Evolutionary conservation across 345 rosid species (phyloP), one percentile per base, ranked within the genome.

Genomic region (Carallia brachiata): DNA sequence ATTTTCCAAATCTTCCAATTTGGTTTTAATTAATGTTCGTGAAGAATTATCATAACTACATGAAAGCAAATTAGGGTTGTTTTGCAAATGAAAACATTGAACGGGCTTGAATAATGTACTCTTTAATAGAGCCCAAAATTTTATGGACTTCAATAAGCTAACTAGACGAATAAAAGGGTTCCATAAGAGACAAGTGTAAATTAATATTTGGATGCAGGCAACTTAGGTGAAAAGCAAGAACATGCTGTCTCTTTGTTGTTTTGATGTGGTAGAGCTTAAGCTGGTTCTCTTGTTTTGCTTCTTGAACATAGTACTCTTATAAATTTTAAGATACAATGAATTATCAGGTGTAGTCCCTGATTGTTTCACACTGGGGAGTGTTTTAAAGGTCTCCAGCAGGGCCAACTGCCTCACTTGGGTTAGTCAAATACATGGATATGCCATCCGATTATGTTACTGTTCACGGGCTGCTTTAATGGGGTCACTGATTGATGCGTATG

Each of bases 281-380:
- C 23, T 23, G 13, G 16, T 40, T 44, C 9, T 65, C 50, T 17
- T 47, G 28, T 39, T 53, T 52, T 55, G 32, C 17, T 54, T 62
- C 10, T 27, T n/a, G 60, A n/a, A 37, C 44, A 55, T 39, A 27
- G 18, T 58, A 30, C 9, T 16, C 32, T 61, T 30, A 28, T 32
- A 17, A 17, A 36, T 16, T 28, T 62, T 75, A 71, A 56, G 62
- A 48, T 75, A 32, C 54, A 59, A 37, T 58, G 60, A 50, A 66
- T 81, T 65, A 60, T 61, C 61, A 89, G 95, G 96, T 74, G 63
- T 71, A 65, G 28, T 62, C 70, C 94, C 89, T 65, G 94, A 92
- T 78, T 79, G 72, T 78, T 87, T 83, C 80, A 88, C 91, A 37
- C 76, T 90, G 58, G 90, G 89, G 23, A 83, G 82, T 81, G 79